phyloP scores from a whole-genome alignment of 2,329 filamentous ascomycete species.

The Colletotrichum sansevieriae region DNA sequence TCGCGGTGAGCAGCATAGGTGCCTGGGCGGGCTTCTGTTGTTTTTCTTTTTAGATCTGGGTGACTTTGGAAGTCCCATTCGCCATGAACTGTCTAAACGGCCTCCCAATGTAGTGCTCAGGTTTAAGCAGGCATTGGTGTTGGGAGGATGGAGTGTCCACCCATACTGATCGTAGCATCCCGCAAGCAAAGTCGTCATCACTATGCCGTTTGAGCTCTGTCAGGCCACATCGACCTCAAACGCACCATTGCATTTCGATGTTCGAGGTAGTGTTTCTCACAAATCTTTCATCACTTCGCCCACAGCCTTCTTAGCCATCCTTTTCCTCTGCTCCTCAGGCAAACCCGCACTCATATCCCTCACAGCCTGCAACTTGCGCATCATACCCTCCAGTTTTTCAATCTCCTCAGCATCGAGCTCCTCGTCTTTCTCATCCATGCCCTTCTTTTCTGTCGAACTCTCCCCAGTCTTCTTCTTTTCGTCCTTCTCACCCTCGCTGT shows the following conservation, averaged over 20 bases:
- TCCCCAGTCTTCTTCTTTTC: slow-evolving; percentile 15
- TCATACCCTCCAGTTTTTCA: slow-evolving; percentile 72
- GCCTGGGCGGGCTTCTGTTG: no score
- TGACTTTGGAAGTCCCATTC: no score
- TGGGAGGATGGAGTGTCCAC: no score
- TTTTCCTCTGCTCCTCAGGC: slow-evolving; percentile 71
- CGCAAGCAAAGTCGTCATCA: background rate
- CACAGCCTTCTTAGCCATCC: slow-evolving; percentile 72
- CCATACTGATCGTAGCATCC: no score
- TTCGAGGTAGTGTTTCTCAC: slow-evolving; percentile 44
- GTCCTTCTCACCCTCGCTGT: slow-evolving; percentile 1
- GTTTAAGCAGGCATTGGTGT: no score
- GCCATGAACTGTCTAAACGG: no score
- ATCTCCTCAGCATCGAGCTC: slow-evolving; percentile 63
- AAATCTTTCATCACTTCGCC: slow-evolving; percentile 74
- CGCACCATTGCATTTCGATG: background rate
- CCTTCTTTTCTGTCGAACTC: slow-evolving; percentile 12
- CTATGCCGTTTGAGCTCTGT: background rate
- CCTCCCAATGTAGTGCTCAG: no score
- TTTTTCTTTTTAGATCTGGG: no score
- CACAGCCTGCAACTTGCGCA: slow-evolving; percentile 73
- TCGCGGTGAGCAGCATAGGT: no score
- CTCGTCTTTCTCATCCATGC: slow-evolving; percentile 38
- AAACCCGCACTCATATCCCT: slow-evolving; percentile 71
- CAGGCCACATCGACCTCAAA: background rate